Conservation (phyloP, 148 eudicot genomes). For the Heliosperma pusillum region DNA sequence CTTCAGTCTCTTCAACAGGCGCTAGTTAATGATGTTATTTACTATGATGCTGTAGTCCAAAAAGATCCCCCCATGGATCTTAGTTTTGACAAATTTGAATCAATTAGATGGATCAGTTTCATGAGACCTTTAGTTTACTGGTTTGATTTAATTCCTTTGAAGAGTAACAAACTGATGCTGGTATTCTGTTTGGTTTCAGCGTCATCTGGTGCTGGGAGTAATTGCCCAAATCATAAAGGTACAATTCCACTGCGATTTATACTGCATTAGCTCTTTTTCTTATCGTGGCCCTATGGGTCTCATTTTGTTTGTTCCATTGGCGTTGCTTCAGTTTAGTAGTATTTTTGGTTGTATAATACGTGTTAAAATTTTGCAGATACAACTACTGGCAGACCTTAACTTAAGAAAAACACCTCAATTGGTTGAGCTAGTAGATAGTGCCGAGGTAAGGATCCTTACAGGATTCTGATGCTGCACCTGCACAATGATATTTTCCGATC, state of each 20-base stretch:
- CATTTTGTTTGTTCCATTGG: not conserved
- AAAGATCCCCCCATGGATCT: not conserved
- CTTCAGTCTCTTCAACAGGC: not conserved
- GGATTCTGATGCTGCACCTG: slow-evolving; percentile 1
- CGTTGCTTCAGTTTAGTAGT: slow-evolving; percentile 12
- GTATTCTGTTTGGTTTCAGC: slow-evolving; percentile 43
- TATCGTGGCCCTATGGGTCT: not conserved
- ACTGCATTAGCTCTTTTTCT: not conserved
- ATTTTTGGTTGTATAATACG: not conserved
- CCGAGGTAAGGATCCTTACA: slow-evolving; percentile 52
- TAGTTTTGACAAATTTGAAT: not conserved
- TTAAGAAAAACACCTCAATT: slow-evolving; percentile 94
- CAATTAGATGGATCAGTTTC: not conserved
- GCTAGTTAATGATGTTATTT: not conserved
- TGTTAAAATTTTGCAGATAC: slow-evolving; percentile 49
- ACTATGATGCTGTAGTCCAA: not conserved
- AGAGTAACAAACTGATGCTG: slow-evolving; percentile 21
- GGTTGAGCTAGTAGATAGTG: slow-evolving; percentile 86
- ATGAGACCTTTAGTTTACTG: not conserved
- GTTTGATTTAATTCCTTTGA: not conserved
- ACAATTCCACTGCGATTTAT: not conserved
- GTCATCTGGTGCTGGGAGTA: slow-evolving; percentile 95
- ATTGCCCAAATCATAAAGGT: slow-evolving; percentile 99
- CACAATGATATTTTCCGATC: not conserved
- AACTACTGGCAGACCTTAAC: slow-evolving; percentile 96